Base-by-base conservation (phyloP, 495 filamentous ascomycete genomes). In the Penicillium argentinense region DNA sequence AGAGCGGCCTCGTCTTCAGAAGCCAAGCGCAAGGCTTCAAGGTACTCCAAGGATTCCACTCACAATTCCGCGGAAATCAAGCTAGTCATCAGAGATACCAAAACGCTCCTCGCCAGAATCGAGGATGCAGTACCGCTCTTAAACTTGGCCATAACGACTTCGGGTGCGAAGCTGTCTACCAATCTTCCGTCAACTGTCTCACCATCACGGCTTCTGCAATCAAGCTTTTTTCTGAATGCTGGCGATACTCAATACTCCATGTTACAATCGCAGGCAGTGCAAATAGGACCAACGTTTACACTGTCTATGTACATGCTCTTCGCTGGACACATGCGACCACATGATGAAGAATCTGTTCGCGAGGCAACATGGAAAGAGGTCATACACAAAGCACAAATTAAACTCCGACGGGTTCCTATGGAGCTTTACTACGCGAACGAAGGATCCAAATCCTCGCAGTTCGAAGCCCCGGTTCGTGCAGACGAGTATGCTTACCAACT, bases 281-380 rank as follows among this genome's bases (percentile, higher is more conserved):
- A 97, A 54, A 82, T 97, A 39, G 95, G 95, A 0, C 88, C 93
- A 0, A 83, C 84, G 0, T 97, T 97, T 59, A 89, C 80, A 0
- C 63, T 97, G 12, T 95, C 92, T 1, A 74, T 97, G 64, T 99
- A 97, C 68, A 97, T 99, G 95, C 81, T 97, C 4, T 99, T 97
- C 60, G 76, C 82, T 9, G 83, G 89, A 14, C 91, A 99, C 67
- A 66, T 84, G 12, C 73, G 83, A 18, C 77, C 76, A 5, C 76
- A 85, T 38, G 75, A 86, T 42, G 79, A 85, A 49, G 75, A 83
- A 57, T 78, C 72, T 13, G 60, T 84, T 27, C 76, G 88, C 32
- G 85, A 91, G 54, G 84, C 87, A 1, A 91, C 91, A 0, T 97
- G 93, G 95, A 95, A 97, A 58, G 95, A 99, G 61, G 91, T 96